Evolutionary conservation across 2,329 filamentous ascomycete genomes (phyloP).

Genomic region (Calycina herbarum): DNA sequence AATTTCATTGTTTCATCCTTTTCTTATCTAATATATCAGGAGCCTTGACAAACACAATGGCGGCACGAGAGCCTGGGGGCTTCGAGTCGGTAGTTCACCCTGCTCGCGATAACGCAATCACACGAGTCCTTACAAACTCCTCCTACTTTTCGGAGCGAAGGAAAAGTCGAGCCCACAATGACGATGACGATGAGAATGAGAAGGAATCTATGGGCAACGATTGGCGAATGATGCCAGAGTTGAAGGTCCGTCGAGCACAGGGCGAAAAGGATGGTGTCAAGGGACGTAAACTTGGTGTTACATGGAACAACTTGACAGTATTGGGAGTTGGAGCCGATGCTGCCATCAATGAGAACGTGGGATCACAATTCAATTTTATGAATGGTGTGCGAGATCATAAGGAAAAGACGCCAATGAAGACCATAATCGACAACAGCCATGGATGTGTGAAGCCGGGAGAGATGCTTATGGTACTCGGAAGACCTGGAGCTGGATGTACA

Average conservation of each 20-base stretch:
- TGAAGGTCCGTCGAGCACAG: slow-evolving; percentile 27
- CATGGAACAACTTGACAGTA: slow-evolving; percentile 34
- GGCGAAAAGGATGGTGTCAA: slow-evolving; percentile 30
- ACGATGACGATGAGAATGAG: slow-evolving; percentile 24
- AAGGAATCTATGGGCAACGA: slow-evolving; percentile 22
- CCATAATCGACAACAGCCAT: slow-evolving; percentile 64
- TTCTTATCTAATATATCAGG: neutral
- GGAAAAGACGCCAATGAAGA: slow-evolving; percentile 61
- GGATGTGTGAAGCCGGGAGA: slow-evolving; percentile 72
- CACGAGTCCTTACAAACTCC: slow-evolving; percentile 21
- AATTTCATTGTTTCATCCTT: neutral
- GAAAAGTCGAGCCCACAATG: slow-evolving; percentile 25
- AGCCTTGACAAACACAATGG: slow-evolving; percentile 4
- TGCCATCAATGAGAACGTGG: slow-evolving; percentile 33
- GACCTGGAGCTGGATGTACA: slow-evolving; percentile 69
- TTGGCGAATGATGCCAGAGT: slow-evolving; percentile 35
- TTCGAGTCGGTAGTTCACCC: slow-evolving; percentile 1
- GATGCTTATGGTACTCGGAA: slow-evolving; percentile 69
- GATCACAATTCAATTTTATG: slow-evolving; percentile 32
- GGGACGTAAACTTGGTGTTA: slow-evolving; percentile 38
- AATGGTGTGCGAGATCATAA: slow-evolving; percentile 44
- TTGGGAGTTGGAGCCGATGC: slow-evolving; percentile 36
- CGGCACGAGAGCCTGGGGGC: slow-evolving; percentile 11
- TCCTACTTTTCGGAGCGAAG: slow-evolving; percentile 23
- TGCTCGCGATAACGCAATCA: neutral